A percentile compares a stretch with the other conserved stretches of the same genome.
phyloP scores from a whole-genome alignment of 305 asterid species.

The Solanum hybrid region DNA sequence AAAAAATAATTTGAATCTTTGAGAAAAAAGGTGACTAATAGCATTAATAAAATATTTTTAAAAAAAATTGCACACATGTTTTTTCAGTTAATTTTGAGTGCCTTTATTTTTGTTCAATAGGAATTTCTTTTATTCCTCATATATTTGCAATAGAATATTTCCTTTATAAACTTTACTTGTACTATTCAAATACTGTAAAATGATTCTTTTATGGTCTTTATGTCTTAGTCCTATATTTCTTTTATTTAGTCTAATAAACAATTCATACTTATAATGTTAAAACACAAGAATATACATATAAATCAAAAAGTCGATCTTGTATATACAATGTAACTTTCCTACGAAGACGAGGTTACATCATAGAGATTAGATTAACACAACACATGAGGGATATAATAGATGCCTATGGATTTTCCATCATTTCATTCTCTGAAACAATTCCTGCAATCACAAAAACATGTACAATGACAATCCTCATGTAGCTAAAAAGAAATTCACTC shows the following conservation, averaged over 20 bases:
- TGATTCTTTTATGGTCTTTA: not conserved
- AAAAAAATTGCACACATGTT: not conserved
- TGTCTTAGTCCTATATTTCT: not conserved
- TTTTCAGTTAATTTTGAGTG: not conserved
- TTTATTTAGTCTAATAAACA: not conserved
- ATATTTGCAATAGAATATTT: not conserved
- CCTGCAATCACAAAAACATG: constrained; percentile 27
- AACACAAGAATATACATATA: not conserved
- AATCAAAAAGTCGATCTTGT: not conserved
- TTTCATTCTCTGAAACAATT: not conserved
- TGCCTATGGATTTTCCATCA: not conserved
- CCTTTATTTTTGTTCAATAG: not conserved
- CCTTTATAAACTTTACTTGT: not conserved
- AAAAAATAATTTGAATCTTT: not conserved
- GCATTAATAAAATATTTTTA: not conserved
- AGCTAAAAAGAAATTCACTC: constrained; percentile 18
- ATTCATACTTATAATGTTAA: not conserved
- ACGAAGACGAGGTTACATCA: not conserved
- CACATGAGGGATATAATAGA: not conserved
- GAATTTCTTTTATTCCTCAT: not conserved
- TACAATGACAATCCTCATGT: constrained; percentile 42
- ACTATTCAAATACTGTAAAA: not conserved
- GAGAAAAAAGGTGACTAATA: not conserved
- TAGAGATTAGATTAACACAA: not conserved
- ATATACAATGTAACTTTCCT: too few species aligned